Evolutionary conservation across 371 early-diverging fungal species (phyloP), one percentile per base, ranked within the genome.

Genomic region (Circinella minor): DNA sequence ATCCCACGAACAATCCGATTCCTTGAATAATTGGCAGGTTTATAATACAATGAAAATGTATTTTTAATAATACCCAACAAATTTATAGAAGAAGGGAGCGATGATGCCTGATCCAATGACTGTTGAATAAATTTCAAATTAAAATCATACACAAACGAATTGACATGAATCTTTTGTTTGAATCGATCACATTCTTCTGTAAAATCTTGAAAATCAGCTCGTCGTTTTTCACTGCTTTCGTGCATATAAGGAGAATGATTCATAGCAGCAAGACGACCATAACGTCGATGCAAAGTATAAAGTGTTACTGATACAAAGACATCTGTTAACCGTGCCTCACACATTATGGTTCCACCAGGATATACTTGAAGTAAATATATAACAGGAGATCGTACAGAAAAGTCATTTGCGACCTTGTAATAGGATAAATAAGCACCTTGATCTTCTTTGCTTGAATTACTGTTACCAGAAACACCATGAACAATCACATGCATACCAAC

Each of bases 61-160:
- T 86, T 85, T 18, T 73, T 76, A 66, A 94, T 79, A 4, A 91
- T 86, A 61, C 82, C 84, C 27, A 94, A 63, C 6, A 93, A 49
- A 66, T 93, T 84, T 36, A 93, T 69, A 8, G 85, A 78, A 11
- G 71, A 70, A 3, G 88, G 82, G 9, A 85, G 36, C 4, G 67
- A 57, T 0, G 74, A 76, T 17, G 79, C 70, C 27, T 77, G 74
- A 55, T 84, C 86, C 60, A 93, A 74, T 18, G 90, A 86, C 9
- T 77, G 72, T 55, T 90, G 89, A 36, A 93, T 83, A 60, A 90
- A 84, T 20, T 91, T 85, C 36, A 94, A 65, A 60, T 93, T 92
- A 65, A 93, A 93, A 73, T 95, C 95, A 71, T 90, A 92, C 1
- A 91, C 89, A 74, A 93, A 95, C 17, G 94, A 94, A 69, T 92